phyloP scores from a whole-genome alignment of 768 basidiomycete species.

The Zangia roseola region DNA sequence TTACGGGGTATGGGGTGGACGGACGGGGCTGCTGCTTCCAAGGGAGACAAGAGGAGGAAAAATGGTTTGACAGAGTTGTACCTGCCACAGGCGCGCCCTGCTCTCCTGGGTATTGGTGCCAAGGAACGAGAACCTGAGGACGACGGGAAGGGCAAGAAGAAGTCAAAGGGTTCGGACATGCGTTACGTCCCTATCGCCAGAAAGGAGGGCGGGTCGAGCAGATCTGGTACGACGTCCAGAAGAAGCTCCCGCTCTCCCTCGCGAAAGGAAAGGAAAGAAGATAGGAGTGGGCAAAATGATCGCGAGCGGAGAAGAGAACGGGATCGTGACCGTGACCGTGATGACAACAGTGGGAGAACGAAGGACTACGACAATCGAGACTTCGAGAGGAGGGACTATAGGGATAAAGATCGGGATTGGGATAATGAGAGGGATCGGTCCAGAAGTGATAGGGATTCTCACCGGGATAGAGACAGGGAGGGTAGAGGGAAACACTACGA shows the following conservation, averaged over 20 bases:
- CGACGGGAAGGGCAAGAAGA: slow-evolving; percentile 61
- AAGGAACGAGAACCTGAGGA: slow-evolving; percentile 79
- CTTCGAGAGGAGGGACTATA: slow-evolving; percentile 17
- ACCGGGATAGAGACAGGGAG: slow-evolving; percentile 26
- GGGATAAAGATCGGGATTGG: slow-evolving; percentile 21
- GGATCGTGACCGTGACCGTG: slow-evolving; percentile 10
- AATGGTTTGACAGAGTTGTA: slow-evolving; percentile 74
- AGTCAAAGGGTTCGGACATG: slow-evolving; percentile 52
- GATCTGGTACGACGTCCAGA: slow-evolving; percentile 44
- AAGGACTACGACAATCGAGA: slow-evolving; percentile 9
- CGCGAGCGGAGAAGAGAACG: slow-evolving; percentile 16
- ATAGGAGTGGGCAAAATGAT: slow-evolving; percentile 9
- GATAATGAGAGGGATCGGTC: slow-evolving; percentile 29
- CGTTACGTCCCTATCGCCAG: slow-evolving; percentile 84
- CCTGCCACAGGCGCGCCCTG: slow-evolving; percentile 78
- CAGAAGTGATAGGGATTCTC: slow-evolving; percentile 29
- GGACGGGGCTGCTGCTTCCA: slow-evolving; percentile 69
- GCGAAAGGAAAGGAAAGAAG: slow-evolving; percentile 19
- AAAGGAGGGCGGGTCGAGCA: slow-evolving; percentile 50
- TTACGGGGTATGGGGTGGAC: slow-evolving; percentile 98
- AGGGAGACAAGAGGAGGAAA: slow-evolving; percentile 46
- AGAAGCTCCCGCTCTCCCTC: slow-evolving; percentile 51
- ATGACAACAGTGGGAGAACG: slow-evolving; percentile 10
- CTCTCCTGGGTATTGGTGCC: slow-evolving; percentile 90
- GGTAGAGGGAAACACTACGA: slow-evolving; percentile 1